Percentiles rank a stretch among this genome's conserved stretches.
phyloP scores from a whole-genome alignment of 306 rosid genomes.

The Malus orientalis region DNA sequence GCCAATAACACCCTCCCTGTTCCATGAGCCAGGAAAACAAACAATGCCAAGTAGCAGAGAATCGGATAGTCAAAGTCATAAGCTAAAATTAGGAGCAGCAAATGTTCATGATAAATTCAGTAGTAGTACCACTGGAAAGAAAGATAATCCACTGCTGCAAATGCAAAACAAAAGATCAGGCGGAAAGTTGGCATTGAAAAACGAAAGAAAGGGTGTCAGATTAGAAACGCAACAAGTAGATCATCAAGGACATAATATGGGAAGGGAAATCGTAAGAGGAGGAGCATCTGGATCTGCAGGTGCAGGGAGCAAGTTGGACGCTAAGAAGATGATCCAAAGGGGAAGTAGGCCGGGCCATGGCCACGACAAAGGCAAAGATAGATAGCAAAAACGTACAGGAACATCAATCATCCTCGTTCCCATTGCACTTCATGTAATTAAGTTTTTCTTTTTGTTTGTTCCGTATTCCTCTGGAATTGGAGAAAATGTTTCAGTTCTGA shows the following conservation, averaged over 20 bases:
- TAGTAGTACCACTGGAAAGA: conserved; percentile 26
- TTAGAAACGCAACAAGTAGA: conserved; percentile 34
- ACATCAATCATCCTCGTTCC: not conserved
- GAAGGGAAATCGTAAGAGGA: conserved; percentile 14
- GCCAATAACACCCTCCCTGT: not conserved
- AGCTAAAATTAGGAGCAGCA: conserved; percentile 29
- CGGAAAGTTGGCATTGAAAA: conserved; percentile 36
- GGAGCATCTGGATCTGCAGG: conserved; percentile 4
- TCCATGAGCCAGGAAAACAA: conserved; percentile 39
- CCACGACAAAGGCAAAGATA: conserved; percentile 52
- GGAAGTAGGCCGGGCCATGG: conserved; percentile 63
- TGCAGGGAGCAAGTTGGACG: conserved; percentile 31
- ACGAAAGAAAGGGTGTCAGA: conserved; percentile 35
- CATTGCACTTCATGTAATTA: not conserved
- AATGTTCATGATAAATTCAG: conserved; percentile 28
- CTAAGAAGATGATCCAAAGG: conserved; percentile 38
- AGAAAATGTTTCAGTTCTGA: not conserved
- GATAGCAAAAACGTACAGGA: not conserved
- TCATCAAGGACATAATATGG: not conserved
- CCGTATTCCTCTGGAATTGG: not conserved
- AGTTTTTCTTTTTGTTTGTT: not conserved
- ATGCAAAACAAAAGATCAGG: conserved; percentile 32
- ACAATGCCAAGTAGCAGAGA: conserved; percentile 24
- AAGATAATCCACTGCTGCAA: conserved; percentile 10
- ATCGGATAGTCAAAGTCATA: conserved; percentile 17